Percentiles rank a stretch among this genome's conserved stretches.
phyloP scores from a whole-genome alignment of 768 basidiomycete species.

The Tricholoma sp. region DNA sequence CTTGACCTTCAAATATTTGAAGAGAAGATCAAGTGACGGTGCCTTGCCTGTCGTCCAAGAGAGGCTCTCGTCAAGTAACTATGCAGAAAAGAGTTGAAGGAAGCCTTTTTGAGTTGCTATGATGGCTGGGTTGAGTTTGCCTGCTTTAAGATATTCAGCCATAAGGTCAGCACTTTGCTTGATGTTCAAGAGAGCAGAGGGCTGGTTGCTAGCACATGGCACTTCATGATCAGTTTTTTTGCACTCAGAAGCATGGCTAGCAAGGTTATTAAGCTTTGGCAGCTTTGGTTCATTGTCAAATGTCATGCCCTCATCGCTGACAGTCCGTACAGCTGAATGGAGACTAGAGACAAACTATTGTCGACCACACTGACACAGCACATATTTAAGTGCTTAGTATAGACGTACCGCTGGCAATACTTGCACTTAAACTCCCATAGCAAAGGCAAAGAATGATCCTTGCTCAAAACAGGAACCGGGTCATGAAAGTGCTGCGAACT shows the following conservation, averaged over 20 bases:
- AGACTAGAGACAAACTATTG: not conserved
- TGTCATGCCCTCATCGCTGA: not conserved
- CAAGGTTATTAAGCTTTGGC: conserved; percentile 20
- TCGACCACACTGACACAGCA: too few species aligned
- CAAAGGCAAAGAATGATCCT: not conserved
- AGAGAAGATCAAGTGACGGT: conserved; percentile 11
- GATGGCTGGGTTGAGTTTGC: conserved; percentile 24
- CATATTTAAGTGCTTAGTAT: not conserved
- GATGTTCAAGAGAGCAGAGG: conserved; percentile 5
- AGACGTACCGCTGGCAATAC: conserved; percentile 10
- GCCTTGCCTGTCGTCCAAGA: conserved; percentile 25
- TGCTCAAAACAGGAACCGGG: conserved; percentile 6
- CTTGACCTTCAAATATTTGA: conserved; percentile 16
- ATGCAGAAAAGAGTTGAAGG: conserved; percentile 23
- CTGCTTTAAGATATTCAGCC: conserved; percentile 23
- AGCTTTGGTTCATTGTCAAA: conserved; percentile 17
- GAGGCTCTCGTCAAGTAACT: conserved; percentile 26
- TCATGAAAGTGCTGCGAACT: conserved; percentile 16
- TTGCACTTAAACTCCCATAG: conserved; percentile 16
- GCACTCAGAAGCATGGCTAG: conserved; percentile 14
- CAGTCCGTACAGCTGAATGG: not conserved
- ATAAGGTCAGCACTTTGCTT: conserved; percentile 19
- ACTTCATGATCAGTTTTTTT: conserved; percentile 3
- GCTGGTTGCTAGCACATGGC: too few species aligned
- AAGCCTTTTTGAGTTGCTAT: conserved; percentile 22